A percentile compares a stretch with the other conserved stretches of the same genome.
phyloP scores from a whole-genome alignment of 257 asterid species.

The Cinchona pubescens region DNA sequence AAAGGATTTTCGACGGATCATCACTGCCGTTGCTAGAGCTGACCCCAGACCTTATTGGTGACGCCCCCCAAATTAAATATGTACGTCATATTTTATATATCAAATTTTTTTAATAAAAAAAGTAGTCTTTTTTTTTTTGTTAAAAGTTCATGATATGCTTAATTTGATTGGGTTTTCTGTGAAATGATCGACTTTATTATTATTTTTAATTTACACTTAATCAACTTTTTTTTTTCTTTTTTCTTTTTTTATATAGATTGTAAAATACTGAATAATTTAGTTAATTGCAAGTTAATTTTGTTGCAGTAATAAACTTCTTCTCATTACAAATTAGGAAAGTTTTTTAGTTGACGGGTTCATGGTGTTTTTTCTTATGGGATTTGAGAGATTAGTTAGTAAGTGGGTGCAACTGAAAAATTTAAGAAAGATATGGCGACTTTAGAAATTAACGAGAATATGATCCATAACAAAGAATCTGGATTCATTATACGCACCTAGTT shows the following conservation, averaged over 20 bases:
- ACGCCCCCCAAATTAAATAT: slow-evolving; percentile 34
- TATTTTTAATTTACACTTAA: not conserved
- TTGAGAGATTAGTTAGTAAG: too few relatives aligned
- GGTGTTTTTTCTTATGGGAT: too few relatives aligned
- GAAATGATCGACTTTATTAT: not conserved
- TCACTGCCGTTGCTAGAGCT: slow-evolving; percentile 51
- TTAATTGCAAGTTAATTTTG: not conserved
- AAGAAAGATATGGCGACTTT: too few relatives aligned
- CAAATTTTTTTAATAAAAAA: not conserved
- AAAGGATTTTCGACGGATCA: slow-evolving; percentile 32
- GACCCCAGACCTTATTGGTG: slow-evolving; percentile 52
- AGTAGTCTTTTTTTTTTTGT: not conserved
- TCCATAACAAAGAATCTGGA: too few relatives aligned
- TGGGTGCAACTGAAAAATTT: too few relatives aligned
- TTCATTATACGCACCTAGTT: too few relatives aligned
- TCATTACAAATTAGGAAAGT: not conserved
- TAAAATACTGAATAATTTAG: too few relatives aligned
- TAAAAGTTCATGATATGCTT: not conserved
- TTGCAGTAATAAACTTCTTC: too few relatives aligned
- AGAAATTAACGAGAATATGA: too few relatives aligned
- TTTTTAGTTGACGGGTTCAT: too few relatives aligned
- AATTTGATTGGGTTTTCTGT: not conserved
- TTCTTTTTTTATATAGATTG: too few relatives aligned
- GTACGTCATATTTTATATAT: slow-evolving; percentile 43
- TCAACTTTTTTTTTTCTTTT: too few relatives aligned